Evolutionary conservation across 352 stramenopile species (phyloP).

Genomic region (Phytophthora tentaculata): DNA sequence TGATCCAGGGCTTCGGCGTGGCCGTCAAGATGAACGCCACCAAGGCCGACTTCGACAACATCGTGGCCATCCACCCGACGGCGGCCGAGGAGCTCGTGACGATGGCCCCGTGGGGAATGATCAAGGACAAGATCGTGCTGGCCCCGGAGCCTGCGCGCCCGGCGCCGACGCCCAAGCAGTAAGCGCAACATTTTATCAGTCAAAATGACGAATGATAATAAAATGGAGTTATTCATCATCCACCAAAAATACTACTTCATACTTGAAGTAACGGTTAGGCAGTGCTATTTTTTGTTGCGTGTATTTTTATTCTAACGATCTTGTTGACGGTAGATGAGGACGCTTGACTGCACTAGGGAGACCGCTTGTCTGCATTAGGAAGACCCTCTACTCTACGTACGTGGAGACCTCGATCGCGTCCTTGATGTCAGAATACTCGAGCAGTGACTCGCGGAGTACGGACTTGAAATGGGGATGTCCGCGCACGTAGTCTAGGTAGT

Average conservation of each 20-base stretch:
- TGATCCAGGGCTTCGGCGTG: conserved; percentile 98
- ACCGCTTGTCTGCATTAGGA: too few relatives aligned
- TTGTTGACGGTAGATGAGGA: too few relatives aligned
- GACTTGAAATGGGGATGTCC: background rate
- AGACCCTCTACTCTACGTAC: background rate
- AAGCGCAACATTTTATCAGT: conserved; percentile 4
- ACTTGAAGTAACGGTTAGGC: too few relatives aligned
- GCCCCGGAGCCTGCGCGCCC: conserved; percentile 47
- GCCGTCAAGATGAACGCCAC: conserved; percentile 98
- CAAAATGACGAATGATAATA: too few relatives aligned
- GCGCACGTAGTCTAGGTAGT: background rate
- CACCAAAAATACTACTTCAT: too few relatives aligned
- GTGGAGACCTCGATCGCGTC: background rate
- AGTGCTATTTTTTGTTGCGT: too few relatives aligned
- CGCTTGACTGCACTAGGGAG: too few relatives aligned
- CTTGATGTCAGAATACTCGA: background rate
- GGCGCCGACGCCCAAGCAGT: conserved; percentile 40
- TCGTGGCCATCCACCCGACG: conserved; percentile 97
- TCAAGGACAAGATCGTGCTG: conserved; percentile 78
- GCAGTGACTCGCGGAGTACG: background rate
- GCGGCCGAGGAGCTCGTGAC: conserved; percentile 97
- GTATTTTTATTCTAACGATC: too few relatives aligned
- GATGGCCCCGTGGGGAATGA: conserved; percentile 89
- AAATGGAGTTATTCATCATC: too few relatives aligned
- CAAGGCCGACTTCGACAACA: conserved; percentile 96